Base-by-base conservation (phyloP, 2,329 filamentous ascomycete genomes). In the Sodiomyces alkalinus region DNA sequence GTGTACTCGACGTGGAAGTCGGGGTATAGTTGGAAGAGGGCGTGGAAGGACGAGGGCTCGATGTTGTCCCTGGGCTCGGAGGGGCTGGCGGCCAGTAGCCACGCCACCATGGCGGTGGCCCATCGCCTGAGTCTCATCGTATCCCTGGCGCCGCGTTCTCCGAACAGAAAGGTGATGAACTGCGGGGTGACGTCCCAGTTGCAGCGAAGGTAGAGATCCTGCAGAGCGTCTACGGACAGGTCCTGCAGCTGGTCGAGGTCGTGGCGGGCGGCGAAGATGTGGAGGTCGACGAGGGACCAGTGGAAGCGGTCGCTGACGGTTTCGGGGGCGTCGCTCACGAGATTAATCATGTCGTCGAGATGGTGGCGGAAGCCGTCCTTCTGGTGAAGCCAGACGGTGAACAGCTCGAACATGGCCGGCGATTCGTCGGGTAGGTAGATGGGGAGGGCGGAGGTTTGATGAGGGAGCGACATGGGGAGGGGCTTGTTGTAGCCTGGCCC, bases 101-200 rank as follows among this genome's bases (percentile, higher is more conserved):
- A 72, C n/a, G 65, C 64, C 10, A 68, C 56, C 64, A 72, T 71
- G 33, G 68, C 66, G 5, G 71, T 64, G 30, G 64, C 60, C 68
- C 68, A 73, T 37, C 65, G 62, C 26, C 68, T 62, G 21, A 73
- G 52, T 7, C 67, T 59, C 22, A 63, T 56, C 29, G 64, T 56
- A 19, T 59, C 52, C 17, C 56, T 44, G 9, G 58, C 45, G 27
- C 67, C 60, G 43, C 63, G 66, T 36, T 64, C 55, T n/a, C 49
- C 56, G 46, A 71, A 73, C 8, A 71, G 52, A 35, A 61, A 66
- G 30, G 48, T 45, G 31, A 72, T 48, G 26, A 73, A 58, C 16
- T 49, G 48, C 2, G 63, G 57, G 3, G 60, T 59, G 31, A 72
- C 61, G 39, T 69, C 63, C 65, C 66, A 72, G 52, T 72, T 62